Conservation (phyloP, 345 rosid genomes). For the Reutealis trisperma region DNA sequence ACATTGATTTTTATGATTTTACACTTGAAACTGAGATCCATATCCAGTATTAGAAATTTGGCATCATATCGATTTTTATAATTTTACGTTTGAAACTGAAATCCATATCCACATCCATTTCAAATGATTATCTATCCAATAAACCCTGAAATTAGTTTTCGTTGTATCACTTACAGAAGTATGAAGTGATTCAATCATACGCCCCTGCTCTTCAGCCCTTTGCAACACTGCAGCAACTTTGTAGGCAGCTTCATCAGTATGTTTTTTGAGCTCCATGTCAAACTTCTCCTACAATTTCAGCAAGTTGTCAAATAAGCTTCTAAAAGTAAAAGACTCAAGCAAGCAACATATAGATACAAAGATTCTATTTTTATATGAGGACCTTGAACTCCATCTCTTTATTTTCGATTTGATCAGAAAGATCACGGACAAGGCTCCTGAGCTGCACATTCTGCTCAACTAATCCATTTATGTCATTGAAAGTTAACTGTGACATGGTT, state of each 20-base stretch:
- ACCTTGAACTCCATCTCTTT: constrained; percentile 87
- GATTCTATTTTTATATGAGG: constrained; percentile 6
- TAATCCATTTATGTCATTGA: constrained; percentile 89
- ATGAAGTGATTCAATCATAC: constrained; percentile 91
- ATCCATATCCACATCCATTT: too few relatives aligned
- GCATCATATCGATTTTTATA: too few relatives aligned
- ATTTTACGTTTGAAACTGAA: too few relatives aligned
- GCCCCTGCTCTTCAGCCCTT: constrained; percentile 91
- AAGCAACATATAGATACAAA: constrained; percentile 4
- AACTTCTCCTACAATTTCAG: constrained; percentile 56
- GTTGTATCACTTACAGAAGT: constrained; percentile 43
- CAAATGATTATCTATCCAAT: too few relatives aligned
- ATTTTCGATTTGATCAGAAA: constrained; percentile 71
- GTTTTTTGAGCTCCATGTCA: constrained; percentile 68
- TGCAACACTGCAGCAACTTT: constrained; percentile 78
- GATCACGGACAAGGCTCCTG: constrained; percentile 80
- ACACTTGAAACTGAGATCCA: too few relatives aligned
- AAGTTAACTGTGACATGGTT: constrained; percentile 63
- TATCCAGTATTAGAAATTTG: too few relatives aligned
- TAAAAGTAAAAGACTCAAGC: constrained; percentile 5
- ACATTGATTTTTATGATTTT: too few relatives aligned
- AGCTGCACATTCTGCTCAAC: constrained; percentile 96
- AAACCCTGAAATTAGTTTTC: too few relatives aligned
- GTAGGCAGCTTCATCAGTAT: constrained; percentile 74
- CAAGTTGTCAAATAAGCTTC: neutral